Percentiles rank a stretch among this genome's conserved stretches.
Evolutionary conservation across 352 stramenopile species (phyloP).

Genomic region (Globisporangium paroecandrum): DNA sequence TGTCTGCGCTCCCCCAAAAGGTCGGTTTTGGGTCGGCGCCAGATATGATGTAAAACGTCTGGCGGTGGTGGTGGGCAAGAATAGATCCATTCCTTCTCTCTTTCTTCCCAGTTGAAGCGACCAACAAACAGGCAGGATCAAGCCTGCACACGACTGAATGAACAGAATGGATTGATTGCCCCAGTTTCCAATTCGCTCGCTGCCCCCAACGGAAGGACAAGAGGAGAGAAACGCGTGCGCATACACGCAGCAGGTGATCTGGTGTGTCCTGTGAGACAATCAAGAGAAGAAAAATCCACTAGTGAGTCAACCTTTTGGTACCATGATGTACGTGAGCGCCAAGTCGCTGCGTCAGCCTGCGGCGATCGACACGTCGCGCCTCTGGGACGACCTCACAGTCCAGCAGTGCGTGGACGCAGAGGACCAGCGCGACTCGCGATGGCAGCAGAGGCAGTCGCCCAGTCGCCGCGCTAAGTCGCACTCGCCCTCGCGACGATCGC

Average conservation of each 20-base stretch:
- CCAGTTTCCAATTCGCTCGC: background rate
- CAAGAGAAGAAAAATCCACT: background rate
- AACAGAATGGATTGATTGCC: background rate
- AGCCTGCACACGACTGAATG: background rate
- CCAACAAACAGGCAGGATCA: background rate
- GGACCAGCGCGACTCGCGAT: background rate
- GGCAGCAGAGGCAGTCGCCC: background rate
- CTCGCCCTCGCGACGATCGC: slow-evolving; percentile 24
- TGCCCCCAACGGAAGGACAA: background rate
- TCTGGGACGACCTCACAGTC: background rate
- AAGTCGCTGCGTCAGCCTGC: slow-evolving; percentile 1
- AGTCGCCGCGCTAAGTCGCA: slow-evolving; percentile 21
- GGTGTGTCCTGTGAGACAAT: background rate
- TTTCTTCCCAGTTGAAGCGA: background rate
- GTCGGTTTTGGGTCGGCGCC: background rate
- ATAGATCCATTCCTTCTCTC: background rate
- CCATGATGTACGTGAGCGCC: slow-evolving; percentile 2
- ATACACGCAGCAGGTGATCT: background rate
- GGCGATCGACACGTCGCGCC: slow-evolving; percentile 4
- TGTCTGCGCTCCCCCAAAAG: too few species aligned
- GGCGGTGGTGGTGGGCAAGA: background rate
- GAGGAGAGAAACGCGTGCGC: background rate
- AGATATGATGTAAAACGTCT: background rate
- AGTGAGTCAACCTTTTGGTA: background rate
- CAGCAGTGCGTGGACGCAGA: background rate